A percentile compares a stretch with the other conserved stretches of the same genome.
phyloP scores from a whole-genome alignment of 2,329 filamentous ascomycete species.

The Neurospora sp. region DNA sequence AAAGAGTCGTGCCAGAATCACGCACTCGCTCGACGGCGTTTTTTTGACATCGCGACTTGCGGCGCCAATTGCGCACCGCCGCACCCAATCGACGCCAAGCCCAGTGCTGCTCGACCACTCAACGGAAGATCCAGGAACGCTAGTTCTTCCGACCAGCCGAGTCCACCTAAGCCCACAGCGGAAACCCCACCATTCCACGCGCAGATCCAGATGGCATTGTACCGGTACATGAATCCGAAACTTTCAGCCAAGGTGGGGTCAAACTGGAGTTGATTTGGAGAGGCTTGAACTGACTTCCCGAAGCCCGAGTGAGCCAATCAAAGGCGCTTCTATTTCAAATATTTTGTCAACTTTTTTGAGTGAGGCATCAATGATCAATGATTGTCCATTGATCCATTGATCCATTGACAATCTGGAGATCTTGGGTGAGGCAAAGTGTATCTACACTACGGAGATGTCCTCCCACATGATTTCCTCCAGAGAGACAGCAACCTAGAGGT shows the following conservation, averaged over 20 bases:
- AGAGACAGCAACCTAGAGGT: neutral
- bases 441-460: neutral
- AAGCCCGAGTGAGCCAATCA: neutral
- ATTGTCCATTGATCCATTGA: neutral
- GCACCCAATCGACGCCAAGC: neutral
- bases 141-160: slow-evolving; percentile 10
- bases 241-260: neutral
- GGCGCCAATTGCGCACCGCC: neutral
- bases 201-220: slow-evolving; percentile 7
- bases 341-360: neutral
- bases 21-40: neutral
- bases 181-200: slow-evolving; percentile 15
- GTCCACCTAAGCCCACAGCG: slow-evolving; percentile 10
- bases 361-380: neutral
- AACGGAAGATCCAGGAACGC: neutral
- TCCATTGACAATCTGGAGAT: neutral
- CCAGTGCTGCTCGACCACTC: neutral
- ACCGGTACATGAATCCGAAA: slow-evolving; percentile 8
- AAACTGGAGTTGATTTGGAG: neutral
- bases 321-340: neutral
- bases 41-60: neutral
- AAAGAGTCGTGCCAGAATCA: neutral
- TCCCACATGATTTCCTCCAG: neutral
- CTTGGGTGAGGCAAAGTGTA: neutral
- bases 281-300: neutral